These are phyloP conservation scores for Rosa chinensis DNA, from an alignment of 306 rosid genomes.

Conservation along the genomic window DNA sequence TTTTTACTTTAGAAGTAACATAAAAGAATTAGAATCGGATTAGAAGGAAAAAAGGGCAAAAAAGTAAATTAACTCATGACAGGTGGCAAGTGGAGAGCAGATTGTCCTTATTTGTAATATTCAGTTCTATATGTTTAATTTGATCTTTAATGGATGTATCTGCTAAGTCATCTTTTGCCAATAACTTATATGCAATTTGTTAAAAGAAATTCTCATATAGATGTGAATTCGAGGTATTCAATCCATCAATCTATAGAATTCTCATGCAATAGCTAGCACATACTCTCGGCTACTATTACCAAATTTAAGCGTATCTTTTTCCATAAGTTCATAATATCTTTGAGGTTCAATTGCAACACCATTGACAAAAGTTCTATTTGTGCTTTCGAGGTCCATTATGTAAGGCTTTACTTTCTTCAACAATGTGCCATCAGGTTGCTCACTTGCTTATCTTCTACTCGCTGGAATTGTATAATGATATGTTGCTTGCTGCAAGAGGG, in stretches of 20 bases:
- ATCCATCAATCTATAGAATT: slow-evolving; percentile 48
- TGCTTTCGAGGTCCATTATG: slow-evolving; percentile 97
- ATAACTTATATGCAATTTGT: no score
- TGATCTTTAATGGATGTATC: no score
- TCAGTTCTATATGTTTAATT: no score
- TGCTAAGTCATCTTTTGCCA: no score
- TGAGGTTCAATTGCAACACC: slow-evolving; percentile 81
- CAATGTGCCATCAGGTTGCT: slow-evolving; percentile 69
- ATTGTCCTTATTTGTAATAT: no score
- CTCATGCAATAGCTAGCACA: slow-evolving; percentile 77
- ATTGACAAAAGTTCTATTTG: slow-evolving; percentile 81
- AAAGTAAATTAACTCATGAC: no score
- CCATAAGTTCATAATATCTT: slow-evolving; percentile 88
- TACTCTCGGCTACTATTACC: slow-evolving; percentile 97
- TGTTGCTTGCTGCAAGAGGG: slow-evolving; percentile 99
- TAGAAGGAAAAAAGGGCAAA: no score
- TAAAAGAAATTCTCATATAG: neutral
- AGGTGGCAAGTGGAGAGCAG: no score
- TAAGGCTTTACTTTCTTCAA: slow-evolving; percentile 69
- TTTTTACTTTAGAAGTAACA: no score
- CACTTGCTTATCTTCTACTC: slow-evolving; percentile 50
- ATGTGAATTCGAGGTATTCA: neutral
- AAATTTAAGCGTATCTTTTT: slow-evolving; percentile 75
- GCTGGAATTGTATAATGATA: slow-evolving; percentile 87
- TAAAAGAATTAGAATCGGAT: no score